Base-by-base conservation (phyloP, 1,284 basidiomycete species). In the Porodaedalea pini region DNA sequence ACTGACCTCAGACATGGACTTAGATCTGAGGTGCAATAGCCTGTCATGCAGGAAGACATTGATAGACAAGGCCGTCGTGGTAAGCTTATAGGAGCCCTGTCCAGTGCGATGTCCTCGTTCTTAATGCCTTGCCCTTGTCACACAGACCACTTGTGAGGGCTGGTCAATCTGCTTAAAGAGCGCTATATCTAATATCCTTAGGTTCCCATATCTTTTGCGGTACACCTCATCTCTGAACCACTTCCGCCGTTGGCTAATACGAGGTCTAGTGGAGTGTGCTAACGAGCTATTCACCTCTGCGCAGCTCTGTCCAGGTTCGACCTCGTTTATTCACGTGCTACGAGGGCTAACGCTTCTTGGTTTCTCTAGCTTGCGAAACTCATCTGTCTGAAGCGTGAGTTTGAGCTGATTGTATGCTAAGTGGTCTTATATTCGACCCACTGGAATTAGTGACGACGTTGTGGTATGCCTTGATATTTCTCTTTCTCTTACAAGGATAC, bases 131-230 rank as follows among this genome's bases (percentile, higher is more conserved):
- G 15, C 17, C 29, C 21, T 39, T 23, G 31, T 17, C 13, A 13
- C 17, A 21, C 31, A 59, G 57, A 61, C 57, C 27, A 59, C 57
- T 6, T 62, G 51, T 51, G 57, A 34, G 51, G 23, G 34, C 23
- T n/a, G 8, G 27, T 47, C 23, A n/a, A 31, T 4, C 25, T 31
- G 11, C 27, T 15, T 15, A 47, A 47, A 45, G 25, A 17, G 50
- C 4, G 27, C 32, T 31, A 44, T 31, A 44, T 40, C 23, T n/a
- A n/a, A n/a, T n/a, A n/a, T 41, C 39, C 32, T 39, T 36, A 81
- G 88, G 86, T 70, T 90, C 87, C 59, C 89, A 91, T 74, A 89
- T 92, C 69, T 91, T 92, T 69, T 91, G 89, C 68, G 76, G 88
- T 88, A 70, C 64, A 79, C 68, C 32, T 34, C 7, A 50, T 32